Evolutionary conservation across 2,329 filamentous ascomycete genomes (phyloP).

Genomic region (Rugonectria rugulosa): DNA sequence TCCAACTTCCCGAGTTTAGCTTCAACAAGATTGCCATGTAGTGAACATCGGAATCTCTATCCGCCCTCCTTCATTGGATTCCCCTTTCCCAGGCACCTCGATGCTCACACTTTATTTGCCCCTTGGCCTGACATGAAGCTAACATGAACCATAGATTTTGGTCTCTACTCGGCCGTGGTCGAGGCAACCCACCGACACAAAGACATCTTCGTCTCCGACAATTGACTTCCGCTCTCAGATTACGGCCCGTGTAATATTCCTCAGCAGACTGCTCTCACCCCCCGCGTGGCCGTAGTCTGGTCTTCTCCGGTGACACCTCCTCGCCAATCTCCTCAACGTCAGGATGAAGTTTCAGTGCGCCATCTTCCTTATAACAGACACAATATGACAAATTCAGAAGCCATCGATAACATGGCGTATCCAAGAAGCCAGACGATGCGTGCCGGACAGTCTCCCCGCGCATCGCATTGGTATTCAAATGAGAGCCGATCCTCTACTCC

Average conservation of each 20-base stretch:
- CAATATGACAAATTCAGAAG: slow-evolving; percentile 18
- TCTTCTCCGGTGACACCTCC: slow-evolving; percentile 20
- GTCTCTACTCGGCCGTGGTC: slow-evolving; percentile 78
- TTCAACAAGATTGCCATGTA: too few relatives aligned
- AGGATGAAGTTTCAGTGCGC: background rate
- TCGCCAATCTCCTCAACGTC: slow-evolving; percentile 3
- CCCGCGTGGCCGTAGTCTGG: slow-evolving; percentile 52
- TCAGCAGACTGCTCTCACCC: slow-evolving; percentile 30
- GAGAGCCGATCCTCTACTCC: slow-evolving; percentile 26
- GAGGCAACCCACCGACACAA: slow-evolving; percentile 85
- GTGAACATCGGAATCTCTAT: too few relatives aligned
- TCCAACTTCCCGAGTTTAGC: too few relatives aligned
- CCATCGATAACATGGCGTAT: slow-evolving; percentile 13
- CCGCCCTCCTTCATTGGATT: too few relatives aligned
- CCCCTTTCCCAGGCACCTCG: too few relatives aligned
- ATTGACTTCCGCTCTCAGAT: slow-evolving; percentile 45
- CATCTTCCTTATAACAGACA: slow-evolving; percentile 7
- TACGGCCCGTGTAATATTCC: slow-evolving; percentile 33
- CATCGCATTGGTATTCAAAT: slow-evolving; percentile 1
- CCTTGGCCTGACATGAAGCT: background rate
- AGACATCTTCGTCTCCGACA: slow-evolving; percentile 76
- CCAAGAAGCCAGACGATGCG: slow-evolving; percentile 6
- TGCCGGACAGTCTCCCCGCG: slow-evolving; percentile 12
- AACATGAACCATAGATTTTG: slow-evolving; percentile 68
- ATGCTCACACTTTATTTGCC: too few relatives aligned